phyloP scores from a whole-genome alignment of 2,329 filamentous ascomycete genomes.

The Hypoxylon sp. region DNA sequence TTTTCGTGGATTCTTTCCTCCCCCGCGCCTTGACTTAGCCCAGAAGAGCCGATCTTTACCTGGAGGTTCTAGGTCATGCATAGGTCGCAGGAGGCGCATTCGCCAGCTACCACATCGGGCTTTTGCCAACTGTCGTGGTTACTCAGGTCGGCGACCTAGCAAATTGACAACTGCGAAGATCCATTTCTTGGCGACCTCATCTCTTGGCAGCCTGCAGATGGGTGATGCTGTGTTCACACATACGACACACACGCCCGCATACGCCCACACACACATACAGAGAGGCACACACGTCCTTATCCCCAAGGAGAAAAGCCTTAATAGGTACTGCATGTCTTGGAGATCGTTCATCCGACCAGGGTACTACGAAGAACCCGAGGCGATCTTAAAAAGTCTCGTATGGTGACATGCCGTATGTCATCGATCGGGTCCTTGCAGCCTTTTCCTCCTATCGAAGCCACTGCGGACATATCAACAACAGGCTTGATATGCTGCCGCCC shows the following conservation, averaged over 20 bases:
- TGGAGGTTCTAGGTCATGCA: slow-evolving; percentile 30
- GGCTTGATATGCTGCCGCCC: slow-evolving; percentile 10
- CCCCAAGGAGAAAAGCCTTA: slow-evolving; percentile 34
- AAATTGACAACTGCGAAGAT: slow-evolving; percentile 40
- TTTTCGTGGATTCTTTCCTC: too few species aligned
- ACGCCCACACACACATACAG: too few species aligned
- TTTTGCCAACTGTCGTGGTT: slow-evolving; percentile 36
- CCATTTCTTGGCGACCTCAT: slow-evolving; percentile 37
- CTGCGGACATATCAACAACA: slow-evolving; percentile 7
- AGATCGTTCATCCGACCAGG: slow-evolving; percentile 35
- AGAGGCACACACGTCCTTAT: too few species aligned
- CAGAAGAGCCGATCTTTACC: slow-evolving; percentile 35
- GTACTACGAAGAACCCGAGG: slow-evolving; percentile 28
- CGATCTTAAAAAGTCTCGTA: slow-evolving; percentile 26
- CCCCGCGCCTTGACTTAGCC: slow-evolving; percentile 25
- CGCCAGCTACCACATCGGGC: slow-evolving; percentile 36
- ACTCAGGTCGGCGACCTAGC: slow-evolving; percentile 41
- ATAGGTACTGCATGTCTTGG: slow-evolving; percentile 38
- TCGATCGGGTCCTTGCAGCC: slow-evolving; percentile 35
- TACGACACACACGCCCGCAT: too few species aligned
- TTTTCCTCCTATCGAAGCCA: slow-evolving; percentile 6
- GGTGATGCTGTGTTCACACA: slow-evolving; percentile 32
- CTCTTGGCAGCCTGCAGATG: slow-evolving; percentile 34
- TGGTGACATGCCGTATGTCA: slow-evolving; percentile 21
- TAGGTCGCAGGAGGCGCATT: slow-evolving; percentile 30